Percentiles rank a stretch among this genome's conserved stretches.
Conservation (phyloP, 148 eudicot genomes). For the Amaranthus palmeri region DNA sequence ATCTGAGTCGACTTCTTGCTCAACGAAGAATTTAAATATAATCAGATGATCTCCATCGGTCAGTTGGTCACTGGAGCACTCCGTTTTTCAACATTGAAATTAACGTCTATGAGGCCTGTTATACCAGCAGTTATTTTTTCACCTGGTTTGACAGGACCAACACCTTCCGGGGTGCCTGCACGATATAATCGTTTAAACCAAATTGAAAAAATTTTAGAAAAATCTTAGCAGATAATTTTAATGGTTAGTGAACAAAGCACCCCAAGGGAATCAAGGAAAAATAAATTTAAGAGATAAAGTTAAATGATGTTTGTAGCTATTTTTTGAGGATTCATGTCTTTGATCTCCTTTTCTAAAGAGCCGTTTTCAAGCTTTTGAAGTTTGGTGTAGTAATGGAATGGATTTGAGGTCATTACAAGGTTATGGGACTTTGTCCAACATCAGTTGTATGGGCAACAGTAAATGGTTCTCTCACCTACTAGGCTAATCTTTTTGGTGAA, state of each 20-base stretch:
- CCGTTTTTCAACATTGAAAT: constrained; percentile 63
- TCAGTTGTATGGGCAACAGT: no score
- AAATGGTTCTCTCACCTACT: no score
- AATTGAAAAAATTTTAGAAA: neutral
- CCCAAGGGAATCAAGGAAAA: neutral
- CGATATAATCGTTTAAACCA: neutral
- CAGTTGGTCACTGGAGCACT: constrained; percentile 28
- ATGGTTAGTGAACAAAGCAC: neutral
- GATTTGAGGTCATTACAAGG: no score
- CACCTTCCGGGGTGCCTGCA: constrained; percentile 93
- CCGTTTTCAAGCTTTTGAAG: no score
- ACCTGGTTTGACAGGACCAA: constrained; percentile 89
- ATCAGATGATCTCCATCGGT: neutral
- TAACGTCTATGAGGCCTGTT: constrained; percentile 72
- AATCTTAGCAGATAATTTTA: neutral
- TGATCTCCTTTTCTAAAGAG: no score
- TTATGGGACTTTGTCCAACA: no score
- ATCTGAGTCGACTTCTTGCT: neutral
- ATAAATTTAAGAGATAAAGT: no score
- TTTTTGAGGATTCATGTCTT: no score
- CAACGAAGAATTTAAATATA: neutral
- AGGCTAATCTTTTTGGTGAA: no score
- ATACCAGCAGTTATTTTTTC: constrained; percentile 87
- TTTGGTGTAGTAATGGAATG: no score
- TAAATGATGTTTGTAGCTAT: no score